Evolutionary conservation across 139 green algal species (phyloP).

Genomic region (Chlamydomonas asymmetrica): DNA sequence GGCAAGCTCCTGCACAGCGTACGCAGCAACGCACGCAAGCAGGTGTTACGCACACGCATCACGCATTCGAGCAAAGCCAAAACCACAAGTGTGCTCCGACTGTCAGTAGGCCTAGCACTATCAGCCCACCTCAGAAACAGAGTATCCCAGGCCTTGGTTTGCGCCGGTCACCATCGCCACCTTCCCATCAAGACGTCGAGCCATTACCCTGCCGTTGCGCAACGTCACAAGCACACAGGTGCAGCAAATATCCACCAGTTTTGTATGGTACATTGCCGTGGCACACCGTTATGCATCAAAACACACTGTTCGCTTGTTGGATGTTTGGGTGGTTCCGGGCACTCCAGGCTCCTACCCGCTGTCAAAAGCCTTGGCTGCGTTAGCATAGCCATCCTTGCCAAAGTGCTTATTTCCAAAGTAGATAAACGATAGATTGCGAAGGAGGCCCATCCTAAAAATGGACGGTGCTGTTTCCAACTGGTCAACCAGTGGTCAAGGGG

Average conservation of each 20-base stretch:
- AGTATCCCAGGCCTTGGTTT: slow-evolving; percentile 65
- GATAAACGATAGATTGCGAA: slow-evolving; percentile 49
- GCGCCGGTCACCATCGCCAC: slow-evolving; percentile 66
- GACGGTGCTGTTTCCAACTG: no score
- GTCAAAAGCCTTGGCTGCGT: slow-evolving; percentile 50
- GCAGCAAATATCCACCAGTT: not conserved
- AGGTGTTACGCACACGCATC: no score
- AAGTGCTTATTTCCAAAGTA: slow-evolving; percentile 54
- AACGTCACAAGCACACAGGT: not conserved
- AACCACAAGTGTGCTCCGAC: no score
- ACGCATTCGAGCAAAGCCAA: no score
- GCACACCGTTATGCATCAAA: not conserved
- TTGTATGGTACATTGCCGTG: not conserved
- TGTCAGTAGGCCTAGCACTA: no score
- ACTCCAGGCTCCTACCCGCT: slow-evolving; percentile 16
- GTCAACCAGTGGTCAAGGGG: no score
- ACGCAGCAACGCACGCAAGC: no score
- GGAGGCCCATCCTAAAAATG: not conserved
- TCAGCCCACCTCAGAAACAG: slow-evolving; percentile 34
- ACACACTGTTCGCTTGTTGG: not conserved
- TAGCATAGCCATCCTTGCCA: slow-evolving; percentile 48
- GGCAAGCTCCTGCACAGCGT: slow-evolving; percentile 49
- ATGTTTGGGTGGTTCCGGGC: not conserved
- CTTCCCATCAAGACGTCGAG: slow-evolving; percentile 45
- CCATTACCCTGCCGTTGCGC: slow-evolving; percentile 27